Evolutionary conservation across 306 rosid species (phyloP).

Genomic region (Chamaecrista fasciculata): DNA sequence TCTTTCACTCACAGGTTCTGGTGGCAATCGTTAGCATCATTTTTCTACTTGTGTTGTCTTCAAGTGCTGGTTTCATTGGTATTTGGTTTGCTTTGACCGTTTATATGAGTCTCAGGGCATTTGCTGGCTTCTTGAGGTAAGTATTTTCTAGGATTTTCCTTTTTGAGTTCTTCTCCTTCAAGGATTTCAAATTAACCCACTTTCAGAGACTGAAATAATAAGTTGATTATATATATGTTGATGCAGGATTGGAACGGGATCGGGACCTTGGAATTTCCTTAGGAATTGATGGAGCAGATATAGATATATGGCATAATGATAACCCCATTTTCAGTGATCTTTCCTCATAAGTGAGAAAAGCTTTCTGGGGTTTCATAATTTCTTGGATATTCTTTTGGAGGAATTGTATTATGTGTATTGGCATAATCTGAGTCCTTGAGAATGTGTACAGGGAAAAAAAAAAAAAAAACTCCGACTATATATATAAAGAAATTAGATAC

Average conservation of each 20-base stretch:
- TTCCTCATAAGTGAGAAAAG: conserved; percentile 5
- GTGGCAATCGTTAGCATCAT: conserved; percentile 81
- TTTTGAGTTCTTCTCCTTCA: not conserved
- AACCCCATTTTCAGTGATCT: conserved; percentile 15
- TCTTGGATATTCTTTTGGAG: conserved; percentile 24
- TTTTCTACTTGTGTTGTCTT: conserved; percentile 68
- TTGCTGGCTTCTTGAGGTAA: conserved; percentile 92
- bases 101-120: conserved; percentile 78
- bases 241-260: conserved; percentile 90
- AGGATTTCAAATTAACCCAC: not conserved
- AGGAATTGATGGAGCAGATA: conserved; percentile 33
- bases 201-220: conserved; percentile 1
- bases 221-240: not conserved
- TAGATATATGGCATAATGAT: not conserved
- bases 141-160: not conserved
- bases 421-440: conserved; percentile 25
- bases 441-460: conserved; percentile 21
- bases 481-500: conserved; percentile 8
- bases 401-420: conserved; percentile 21
- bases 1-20: conserved; percentile 50
- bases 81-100: conserved; percentile 88
- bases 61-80: conserved; percentile 72
- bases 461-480: not conserved
- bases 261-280: conserved; percentile 93
- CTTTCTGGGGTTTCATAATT: not conserved